Base-by-base conservation (phyloP, 2,329 filamentous ascomycete genomes). In the Verticillium nonalfalfae region DNA sequence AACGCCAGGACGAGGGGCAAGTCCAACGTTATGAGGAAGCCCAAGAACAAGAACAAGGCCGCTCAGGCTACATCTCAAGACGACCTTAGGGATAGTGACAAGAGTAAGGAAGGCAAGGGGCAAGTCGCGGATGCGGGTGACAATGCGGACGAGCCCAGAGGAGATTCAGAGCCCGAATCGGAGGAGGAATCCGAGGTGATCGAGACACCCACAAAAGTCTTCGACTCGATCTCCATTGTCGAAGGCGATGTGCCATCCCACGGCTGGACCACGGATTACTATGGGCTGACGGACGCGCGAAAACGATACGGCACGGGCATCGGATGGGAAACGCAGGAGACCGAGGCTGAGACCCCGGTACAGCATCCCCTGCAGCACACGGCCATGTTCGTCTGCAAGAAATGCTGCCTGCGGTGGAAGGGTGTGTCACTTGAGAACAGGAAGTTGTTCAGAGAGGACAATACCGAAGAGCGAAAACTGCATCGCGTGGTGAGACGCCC, bases 351-450 rank as follows among this genome's bases (percentile, higher is more conserved):
- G 13, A 21, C 57, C 59, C 11, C 61, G 61, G 26, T 55, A 45
- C 7, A 63, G 45, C 38, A 58, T 52, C 39, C 56, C n/a, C 63
- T 55, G 59, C 63, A 26, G 61, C 10, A 52, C 59, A 38, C 63
- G 62, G 38, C 62, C 52, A 14, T 35, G 11, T 56, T 56, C 26
- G 59, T 63, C 5, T 64, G 63, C 54, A 56, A 61, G 14, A 35
- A 63, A 33, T 64, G 63, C 50, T 61, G 54, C 26, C 45, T 64
- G 39, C 63, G 62, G 14, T 64, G 63, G 63, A 64, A 63, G 40
- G 63, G 61, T 10, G 26, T 56, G 54, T 15, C 54, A 15, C 26
- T 56, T 15, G 54, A 56, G 54, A 18, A 56, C 54, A 35, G 31
- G 15, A 56, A 21, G 45, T 1, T 50, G 18, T 18, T 50, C 9